Evolutionary conservation across 768 basidiomycete genomes (phyloP), one percentile per base, ranked within the genome.

Genomic region (Xerocomus spinulosus): DNA sequence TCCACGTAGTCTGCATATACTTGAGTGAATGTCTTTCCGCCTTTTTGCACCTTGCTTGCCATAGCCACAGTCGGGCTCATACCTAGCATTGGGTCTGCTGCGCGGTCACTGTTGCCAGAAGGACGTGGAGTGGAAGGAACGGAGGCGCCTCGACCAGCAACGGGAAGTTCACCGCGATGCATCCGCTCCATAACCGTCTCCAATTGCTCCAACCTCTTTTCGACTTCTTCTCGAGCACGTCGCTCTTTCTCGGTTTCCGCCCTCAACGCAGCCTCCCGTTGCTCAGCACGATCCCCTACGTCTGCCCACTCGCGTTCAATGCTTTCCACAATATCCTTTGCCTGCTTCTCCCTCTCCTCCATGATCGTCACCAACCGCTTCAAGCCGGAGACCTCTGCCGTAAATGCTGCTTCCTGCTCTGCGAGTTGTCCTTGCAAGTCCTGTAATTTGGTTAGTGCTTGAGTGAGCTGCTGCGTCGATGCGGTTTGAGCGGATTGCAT

Each of bases 1-100:
- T 81, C 79, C 29, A 95, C 83, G 55, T 91, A 91, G 61, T 96
- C 92, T 14, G 87, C 79, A 63, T 96, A 97, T 18, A 98, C 85
- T 60, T 96, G 89, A 0, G 95, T 95, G 70, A 95, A 95, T 1
- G 87, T 88, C 75, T 88, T 89, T 24, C 89, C 91, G 23, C 74
- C 79, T 64, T 80, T 82, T 70, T 93, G 92, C 18, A 85, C 79
- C 52, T 76, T 81, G 68, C 83, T 83, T 7, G 85, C 91, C 72
- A 95, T 82, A 4, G 87, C 85, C 12, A 94, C 87, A 0, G 93
- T 90, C 2, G 94, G 92, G 60, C 89, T 92, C 15, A 93, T 70
- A 36, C 83, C 80, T 61, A 86, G 70, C 70, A 83, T 78, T 9
- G 76, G 75, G 32, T 83, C 78, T 23, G 71, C 64, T 12, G 73